Evolutionary conservation across 2,329 filamentous ascomycete species (phyloP).

Genomic region (Simplicillium sp.): DNA sequence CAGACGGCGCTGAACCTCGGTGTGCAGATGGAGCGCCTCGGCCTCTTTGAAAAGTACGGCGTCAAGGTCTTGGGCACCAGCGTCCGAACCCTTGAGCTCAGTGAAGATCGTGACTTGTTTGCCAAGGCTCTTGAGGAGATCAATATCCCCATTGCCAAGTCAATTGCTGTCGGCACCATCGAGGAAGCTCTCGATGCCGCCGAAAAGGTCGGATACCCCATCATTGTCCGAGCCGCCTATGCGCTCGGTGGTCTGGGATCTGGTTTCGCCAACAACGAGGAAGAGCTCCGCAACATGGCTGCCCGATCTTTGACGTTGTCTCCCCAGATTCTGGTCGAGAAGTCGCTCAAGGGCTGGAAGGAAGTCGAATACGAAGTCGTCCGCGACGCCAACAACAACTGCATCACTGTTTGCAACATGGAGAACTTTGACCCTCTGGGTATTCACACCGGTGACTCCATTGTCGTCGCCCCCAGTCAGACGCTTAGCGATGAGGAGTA

Average conservation of each 20-base stretch:
- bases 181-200: slow-evolving; percentile 89
- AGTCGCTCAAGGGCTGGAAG: slow-evolving; percentile 99
- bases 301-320: slow-evolving; percentile 87
- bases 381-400: slow-evolving; percentile 94
- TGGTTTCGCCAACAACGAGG: slow-evolving; percentile 87
- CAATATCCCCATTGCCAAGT: slow-evolving; percentile 93
- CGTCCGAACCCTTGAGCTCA: slow-evolving; percentile 86
- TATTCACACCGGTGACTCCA: slow-evolving; percentile 97
- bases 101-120: slow-evolving; percentile 93
- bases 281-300: slow-evolving; percentile 89
- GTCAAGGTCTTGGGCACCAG: slow-evolving; percentile 95
- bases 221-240: slow-evolving; percentile 95
- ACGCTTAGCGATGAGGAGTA: slow-evolving; percentile 98
- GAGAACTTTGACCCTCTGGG: slow-evolving; percentile 92
- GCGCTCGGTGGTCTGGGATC: slow-evolving; percentile 93
- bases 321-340: slow-evolving; percentile 95
- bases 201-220: slow-evolving; percentile 82
- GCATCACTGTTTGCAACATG: slow-evolving; percentile 86
- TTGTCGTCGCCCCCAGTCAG: slow-evolving; percentile 94
- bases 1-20: slow-evolving; percentile 95
- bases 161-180: slow-evolving; percentile 81
- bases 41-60: slow-evolving; percentile 88
- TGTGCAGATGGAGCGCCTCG: slow-evolving; percentile 94
- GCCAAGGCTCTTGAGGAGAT: slow-evolving; percentile 94
- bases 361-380: slow-evolving; percentile 98